These are phyloP conservation scores for Esteya vermicola DNA, from an alignment of 2,329 filamentous ascomycete genomes.

Conservation along the genomic window DNA sequence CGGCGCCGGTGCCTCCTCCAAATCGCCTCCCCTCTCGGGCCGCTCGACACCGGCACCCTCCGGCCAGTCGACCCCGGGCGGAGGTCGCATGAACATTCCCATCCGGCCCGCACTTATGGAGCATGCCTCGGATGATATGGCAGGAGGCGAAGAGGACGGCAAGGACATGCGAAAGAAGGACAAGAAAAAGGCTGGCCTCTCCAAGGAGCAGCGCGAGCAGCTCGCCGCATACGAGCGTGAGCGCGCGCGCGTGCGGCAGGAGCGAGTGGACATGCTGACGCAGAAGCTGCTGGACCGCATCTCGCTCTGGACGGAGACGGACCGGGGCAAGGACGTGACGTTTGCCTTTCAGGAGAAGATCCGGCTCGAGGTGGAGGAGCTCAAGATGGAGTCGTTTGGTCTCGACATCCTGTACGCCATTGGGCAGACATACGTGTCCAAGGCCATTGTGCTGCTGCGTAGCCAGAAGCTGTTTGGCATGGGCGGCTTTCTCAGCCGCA, in stretches of 20 bases:
- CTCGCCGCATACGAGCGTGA: conserved; percentile 80
- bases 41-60: conserved; percentile 16
- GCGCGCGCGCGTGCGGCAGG: conserved; percentile 63
- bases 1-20: neutral
- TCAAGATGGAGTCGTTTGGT: conserved; percentile 99
- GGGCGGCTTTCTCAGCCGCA: conserved; percentile 79
- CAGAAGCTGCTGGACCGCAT: conserved; percentile 82
- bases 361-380: conserved; percentile 83
- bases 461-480: conserved; percentile 96
- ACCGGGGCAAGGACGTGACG: conserved; percentile 76
- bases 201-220: conserved; percentile 87
- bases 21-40: neutral
- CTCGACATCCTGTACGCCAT: conserved; percentile 94
- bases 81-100: conserved; percentile 42
- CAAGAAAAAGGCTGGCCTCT: conserved; percentile 61
- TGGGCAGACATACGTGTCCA: conserved; percentile 77
- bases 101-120: conserved; percentile 81
- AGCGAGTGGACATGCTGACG: conserved; percentile 72
- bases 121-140: conserved; percentile 60
- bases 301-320: conserved; percentile 93
- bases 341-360: conserved; percentile 88
- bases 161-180: conserved; percentile 48
- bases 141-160: conserved; percentile 53
- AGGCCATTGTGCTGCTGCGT: conserved; percentile 77
- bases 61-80: conserved; percentile 23